These are phyloP conservation scores for Rhodotorula sphaerocarpa DNA, from an alignment of 768 basidiomycete species.

Conservation along the genomic window DNA sequence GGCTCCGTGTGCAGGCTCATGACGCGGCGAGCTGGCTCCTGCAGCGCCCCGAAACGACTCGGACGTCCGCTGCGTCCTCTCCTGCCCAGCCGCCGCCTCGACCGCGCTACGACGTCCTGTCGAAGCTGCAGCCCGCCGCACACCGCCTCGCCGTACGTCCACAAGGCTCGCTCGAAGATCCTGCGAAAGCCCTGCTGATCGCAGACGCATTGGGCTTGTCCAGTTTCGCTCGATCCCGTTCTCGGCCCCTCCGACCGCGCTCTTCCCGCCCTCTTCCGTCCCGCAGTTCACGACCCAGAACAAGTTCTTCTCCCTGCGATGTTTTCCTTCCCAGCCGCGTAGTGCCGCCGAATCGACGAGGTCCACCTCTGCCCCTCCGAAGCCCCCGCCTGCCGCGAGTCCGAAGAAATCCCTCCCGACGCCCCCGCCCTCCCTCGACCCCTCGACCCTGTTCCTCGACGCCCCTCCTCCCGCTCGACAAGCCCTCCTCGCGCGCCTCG, in stretches of 20 bases:
- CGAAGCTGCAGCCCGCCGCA: background rate
- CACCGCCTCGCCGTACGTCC: conserved; percentile 3
- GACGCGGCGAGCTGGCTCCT: no score
- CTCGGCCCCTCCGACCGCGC: background rate
- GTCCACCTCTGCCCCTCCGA: background rate
- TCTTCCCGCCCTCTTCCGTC: conserved; percentile 9
- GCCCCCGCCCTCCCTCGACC: background rate
- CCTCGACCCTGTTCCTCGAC: background rate
- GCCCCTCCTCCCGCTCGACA: background rate
- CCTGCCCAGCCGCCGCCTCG: no score
- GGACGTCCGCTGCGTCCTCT: no score
- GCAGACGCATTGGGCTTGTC: no score
- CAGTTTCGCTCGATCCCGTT: conserved; percentile 16
- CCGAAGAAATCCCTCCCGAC: background rate
- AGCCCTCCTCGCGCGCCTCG: background rate
- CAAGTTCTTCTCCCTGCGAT: conserved; percentile 11
- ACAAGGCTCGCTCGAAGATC: background rate
- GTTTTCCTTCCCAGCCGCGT: conserved; percentile 12
- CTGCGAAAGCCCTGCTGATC: no score
- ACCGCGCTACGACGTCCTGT: background rate
- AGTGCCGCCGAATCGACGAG: background rate
- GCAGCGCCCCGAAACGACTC: no score
- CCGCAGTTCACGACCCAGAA: background rate
- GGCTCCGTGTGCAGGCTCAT: no score
- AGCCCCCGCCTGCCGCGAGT: background rate